Base-by-base conservation (phyloP, 768 basidiomycete species). In the Lactarius vividus region DNA sequence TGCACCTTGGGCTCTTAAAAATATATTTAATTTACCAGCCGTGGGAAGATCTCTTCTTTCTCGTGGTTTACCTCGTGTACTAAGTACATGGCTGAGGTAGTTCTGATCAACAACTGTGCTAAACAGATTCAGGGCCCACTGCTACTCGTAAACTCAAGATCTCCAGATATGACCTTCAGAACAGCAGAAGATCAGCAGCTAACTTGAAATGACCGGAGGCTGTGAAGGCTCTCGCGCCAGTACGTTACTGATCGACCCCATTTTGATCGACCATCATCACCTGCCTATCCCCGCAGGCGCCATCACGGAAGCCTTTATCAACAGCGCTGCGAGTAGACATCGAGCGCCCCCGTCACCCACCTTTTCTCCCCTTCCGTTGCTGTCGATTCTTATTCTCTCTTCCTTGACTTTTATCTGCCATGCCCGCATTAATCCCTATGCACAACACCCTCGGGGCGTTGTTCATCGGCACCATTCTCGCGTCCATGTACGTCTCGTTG, bases 1-100 rank as follows among this genome's bases (percentile, higher is more conserved):
- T 5, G 80, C 85, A 9, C 90, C 94, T n/a, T 37, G 35, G 35
- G 6, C 4, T 37, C 35, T 13, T 13, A 35, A 13, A 37, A 37
- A 37, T 39, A 15, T 3, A 15, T 13, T 20, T 10, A 9, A 33
- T 31, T 31, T n/a, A n/a, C n/a, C n/a, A 6, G 42, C 13, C 13
- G 29, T 31, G 29, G 29, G 29, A n/a, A 46, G 44, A 46, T 46
- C n/a, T 23, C 44, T 23, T 11, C n/a, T n/a, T 35, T 35, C n/a
- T n/a, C n/a, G n/a, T n/a, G n/a, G n/a, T n/a, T n/a, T n/a, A n/a
- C n/a, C n/a, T n/a, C n/a, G n/a, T n/a, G n/a, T 35, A 35, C 11
- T 35, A 11, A 10, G 35, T 35, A 23, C 6, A 10, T 46, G n/a
- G 20, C 11, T n/a, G 9, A 11, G 35, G 31, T 31, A 8, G 31